Percentiles rank a stretch among this genome's conserved stretches.
These are phyloP conservation scores for Euryodendron excelsum DNA, from an alignment of 148 eudicot genomes.

Conservation along the genomic window DNA sequence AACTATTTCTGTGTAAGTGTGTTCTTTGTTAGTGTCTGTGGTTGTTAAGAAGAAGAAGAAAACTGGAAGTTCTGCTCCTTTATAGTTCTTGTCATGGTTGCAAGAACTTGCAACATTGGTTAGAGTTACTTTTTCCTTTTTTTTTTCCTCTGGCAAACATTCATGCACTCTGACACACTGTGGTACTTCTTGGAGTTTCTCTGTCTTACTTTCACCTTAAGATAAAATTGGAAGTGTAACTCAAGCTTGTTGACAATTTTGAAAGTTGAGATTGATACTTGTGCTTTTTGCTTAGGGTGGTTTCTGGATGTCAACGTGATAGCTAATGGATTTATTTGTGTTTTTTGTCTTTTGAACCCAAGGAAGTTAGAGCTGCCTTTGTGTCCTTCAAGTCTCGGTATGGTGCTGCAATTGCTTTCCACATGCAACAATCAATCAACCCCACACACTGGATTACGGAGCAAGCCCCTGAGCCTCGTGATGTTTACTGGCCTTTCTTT, in stretches of 20 bases:
- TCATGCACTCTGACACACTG: too few relatives aligned
- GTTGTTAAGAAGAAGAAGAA: background rate
- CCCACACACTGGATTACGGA: conserved; percentile 72
- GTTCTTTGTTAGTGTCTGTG: background rate
- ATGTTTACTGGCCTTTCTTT: conserved; percentile 79
- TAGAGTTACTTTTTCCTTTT: too few relatives aligned
- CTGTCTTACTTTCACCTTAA: background rate
- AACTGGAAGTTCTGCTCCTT: background rate
- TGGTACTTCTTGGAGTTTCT: background rate
- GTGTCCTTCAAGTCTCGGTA: conserved; percentile 81
- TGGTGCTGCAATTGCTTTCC: conserved; percentile 62
- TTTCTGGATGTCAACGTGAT: conserved; percentile 5
- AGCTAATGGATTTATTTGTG: conserved; percentile 20
- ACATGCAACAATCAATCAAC: conserved; percentile 57
- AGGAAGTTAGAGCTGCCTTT: conserved; percentile 83
- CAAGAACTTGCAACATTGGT: too few relatives aligned
- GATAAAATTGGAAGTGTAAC: background rate
- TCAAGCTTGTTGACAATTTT: background rate
- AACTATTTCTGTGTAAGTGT: background rate
- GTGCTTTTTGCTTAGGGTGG: background rate
- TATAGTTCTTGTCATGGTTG: background rate
- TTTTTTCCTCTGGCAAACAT: too few relatives aligned
- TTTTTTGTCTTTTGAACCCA: conserved; percentile 10
- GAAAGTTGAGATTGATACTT: conserved; percentile 12
- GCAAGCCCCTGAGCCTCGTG: conserved; percentile 78